A percentile compares a stretch with the other conserved stretches of the same genome.
Conservation (phyloP, 805 yeast genomes). For the Wickerhamomyces chambardii region DNA sequence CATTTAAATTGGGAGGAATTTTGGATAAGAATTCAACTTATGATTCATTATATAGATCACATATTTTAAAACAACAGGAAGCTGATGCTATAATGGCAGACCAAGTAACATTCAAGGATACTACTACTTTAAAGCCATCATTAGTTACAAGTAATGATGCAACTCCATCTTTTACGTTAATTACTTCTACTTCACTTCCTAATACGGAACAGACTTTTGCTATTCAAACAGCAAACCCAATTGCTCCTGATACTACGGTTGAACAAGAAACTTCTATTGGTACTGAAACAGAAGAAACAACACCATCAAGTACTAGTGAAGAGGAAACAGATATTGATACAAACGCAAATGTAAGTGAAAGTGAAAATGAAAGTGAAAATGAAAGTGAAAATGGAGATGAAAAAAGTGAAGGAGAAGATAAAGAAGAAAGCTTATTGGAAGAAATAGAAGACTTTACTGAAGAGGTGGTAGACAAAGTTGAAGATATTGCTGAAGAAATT, state of each 20-base stretch:
- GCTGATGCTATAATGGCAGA: no score
- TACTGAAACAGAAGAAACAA: neutral
- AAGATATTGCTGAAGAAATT: conserved; percentile 5
- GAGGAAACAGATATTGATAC: conserved; percentile 1
- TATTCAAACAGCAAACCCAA: no score
- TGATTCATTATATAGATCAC: conserved; percentile 27
- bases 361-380: conserved; percentile 6
- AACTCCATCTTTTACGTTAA: neutral
- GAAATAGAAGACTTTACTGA: conserved; percentile 18
- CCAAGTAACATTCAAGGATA: no score
- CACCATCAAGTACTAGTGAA: neutral
- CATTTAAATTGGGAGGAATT: conserved; percentile 30
- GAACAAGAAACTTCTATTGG: neutral
- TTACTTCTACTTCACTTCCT: conserved; percentile 3
- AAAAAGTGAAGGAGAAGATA: conserved; percentile 2
- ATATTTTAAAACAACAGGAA: no score
- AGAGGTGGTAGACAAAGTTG: conserved; percentile 7
- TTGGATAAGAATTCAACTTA: conserved; percentile 41
- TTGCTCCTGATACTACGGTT: no score
- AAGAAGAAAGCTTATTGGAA: conserved; percentile 12
- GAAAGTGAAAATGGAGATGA: conserved; percentile 1
- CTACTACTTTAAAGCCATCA: conserved; percentile 9
- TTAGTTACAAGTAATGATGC: no score
- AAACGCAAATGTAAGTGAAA: neutral
- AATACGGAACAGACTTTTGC: no score